A percentile compares a stretch with the other conserved stretches of the same genome.
Evolutionary conservation across 2,329 filamentous ascomycete species (phyloP).

Genomic region (Rutstroemia sp.): DNA sequence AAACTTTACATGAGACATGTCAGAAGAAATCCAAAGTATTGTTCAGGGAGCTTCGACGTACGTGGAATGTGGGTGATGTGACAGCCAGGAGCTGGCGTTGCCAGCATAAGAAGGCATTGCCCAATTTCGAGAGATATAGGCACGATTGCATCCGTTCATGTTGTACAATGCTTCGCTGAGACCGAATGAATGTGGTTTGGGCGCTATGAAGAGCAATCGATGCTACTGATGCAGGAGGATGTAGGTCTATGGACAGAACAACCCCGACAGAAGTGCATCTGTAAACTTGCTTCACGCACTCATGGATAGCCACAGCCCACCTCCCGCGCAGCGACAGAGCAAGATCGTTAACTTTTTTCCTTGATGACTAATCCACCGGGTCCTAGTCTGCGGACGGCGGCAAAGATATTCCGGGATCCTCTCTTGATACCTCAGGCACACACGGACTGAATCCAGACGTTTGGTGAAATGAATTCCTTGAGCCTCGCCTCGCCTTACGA

Average conservation of each 20-base stretch:
- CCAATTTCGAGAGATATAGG: conserved; percentile 22
- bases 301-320: no score
- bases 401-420: no score
- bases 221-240: no score
- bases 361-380: not conserved
- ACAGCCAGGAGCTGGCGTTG: not conserved
- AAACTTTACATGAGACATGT: not conserved
- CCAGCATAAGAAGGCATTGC: conserved; percentile 15
- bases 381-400: not conserved
- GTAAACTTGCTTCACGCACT: no score
- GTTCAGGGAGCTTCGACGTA: not conserved
- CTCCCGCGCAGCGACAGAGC: no score
- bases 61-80: not conserved
- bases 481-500: not conserved
- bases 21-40: not conserved
- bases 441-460: no score
- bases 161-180: conserved; percentile 2
- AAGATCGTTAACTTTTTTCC: not conserved
- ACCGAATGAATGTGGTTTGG: not conserved
- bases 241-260: no score
- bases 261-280: no score
- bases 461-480: not conserved
- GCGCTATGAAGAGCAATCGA: no score
- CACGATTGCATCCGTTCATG: conserved; percentile 30
- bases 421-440: no score